Conservation (phyloP, 2,329 filamentous ascomycete genomes). For the Fusarium mundagurra region DNA sequence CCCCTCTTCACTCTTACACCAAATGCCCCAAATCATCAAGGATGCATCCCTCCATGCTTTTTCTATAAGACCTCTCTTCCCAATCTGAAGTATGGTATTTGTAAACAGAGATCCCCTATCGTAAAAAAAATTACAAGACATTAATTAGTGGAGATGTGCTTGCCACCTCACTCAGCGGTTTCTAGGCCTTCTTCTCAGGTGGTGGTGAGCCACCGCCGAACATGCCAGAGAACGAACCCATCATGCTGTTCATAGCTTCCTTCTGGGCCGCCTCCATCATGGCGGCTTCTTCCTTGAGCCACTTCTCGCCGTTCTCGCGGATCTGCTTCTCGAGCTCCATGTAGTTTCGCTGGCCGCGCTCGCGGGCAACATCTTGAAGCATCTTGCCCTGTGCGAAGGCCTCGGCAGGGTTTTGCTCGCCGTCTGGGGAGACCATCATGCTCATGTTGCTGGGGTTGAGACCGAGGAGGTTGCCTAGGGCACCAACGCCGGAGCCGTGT, state of each 20-base stretch:
- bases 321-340: slow-evolving; percentile 91
- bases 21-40: slow-evolving; percentile 12
- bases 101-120: slow-evolving; percentile 6
- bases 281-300: slow-evolving; percentile 92
- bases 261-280: slow-evolving; percentile 90
- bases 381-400: slow-evolving; percentile 94
- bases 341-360: slow-evolving; percentile 91
- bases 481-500: slow-evolving; percentile 69
- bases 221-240: slow-evolving; percentile 69
- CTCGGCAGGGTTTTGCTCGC: slow-evolving; percentile 77
- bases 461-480: slow-evolving; percentile 77
- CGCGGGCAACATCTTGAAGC: slow-evolving; percentile 92
- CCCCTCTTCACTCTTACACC: slow-evolving; percentile 26
- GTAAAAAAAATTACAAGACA: slow-evolving; percentile 43
- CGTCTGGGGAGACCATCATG: slow-evolving; percentile 68
- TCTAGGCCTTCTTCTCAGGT: slow-evolving; percentile 40
- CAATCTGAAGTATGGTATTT: slow-evolving; percentile 26
- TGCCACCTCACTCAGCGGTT: slow-evolving; percentile 18
- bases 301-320: slow-evolving; percentile 90
- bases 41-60: slow-evolving; percentile 23
- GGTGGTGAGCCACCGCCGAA: slow-evolving; percentile 37
- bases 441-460: slow-evolving; percentile 76
- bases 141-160: slow-evolving; percentile 46
- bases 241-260: slow-evolving; percentile 93
- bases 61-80: slow-evolving; percentile 29